Conservation (phyloP, 805 yeast species). For the Ogataea philodendri region DNA sequence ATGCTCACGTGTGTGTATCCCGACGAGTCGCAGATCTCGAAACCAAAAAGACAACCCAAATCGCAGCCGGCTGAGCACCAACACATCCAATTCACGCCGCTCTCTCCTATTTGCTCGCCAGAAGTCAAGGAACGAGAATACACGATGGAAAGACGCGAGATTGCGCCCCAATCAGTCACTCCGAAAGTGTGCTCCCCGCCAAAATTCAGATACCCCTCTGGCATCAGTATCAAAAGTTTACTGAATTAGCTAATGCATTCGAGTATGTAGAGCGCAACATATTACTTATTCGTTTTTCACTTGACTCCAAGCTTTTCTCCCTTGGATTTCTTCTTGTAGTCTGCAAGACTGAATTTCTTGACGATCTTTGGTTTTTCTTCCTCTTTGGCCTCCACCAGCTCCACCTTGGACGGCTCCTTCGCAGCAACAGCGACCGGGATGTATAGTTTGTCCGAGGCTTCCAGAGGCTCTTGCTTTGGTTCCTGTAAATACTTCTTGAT, state of each 20-base stretch:
- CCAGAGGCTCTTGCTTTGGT: conserved; percentile 2
- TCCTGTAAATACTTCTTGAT: conserved; percentile 20
- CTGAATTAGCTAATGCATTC: conserved; percentile 20
- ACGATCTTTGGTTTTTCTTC: conserved; percentile 37
- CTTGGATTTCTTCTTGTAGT: conserved; percentile 53
- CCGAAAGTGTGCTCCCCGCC: conserved; percentile 4
- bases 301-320: conserved; percentile 11
- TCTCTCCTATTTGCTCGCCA: conserved; percentile 32
- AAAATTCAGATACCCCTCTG: conserved; percentile 11
- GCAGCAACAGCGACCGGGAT: conserved; percentile 18
- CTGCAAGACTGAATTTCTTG: conserved; percentile 72
- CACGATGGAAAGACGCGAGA: conserved; percentile 4
- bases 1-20: conserved; percentile 37
- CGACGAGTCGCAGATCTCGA: conserved; percentile 19
- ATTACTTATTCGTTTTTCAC: conserved; percentile 1
- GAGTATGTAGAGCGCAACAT: conserved; percentile 13
- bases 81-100: conserved; percentile 6
- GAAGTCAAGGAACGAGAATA: conserved; percentile 13
- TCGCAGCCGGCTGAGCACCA: conserved; percentile 3
- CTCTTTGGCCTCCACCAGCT: conserved; percentile 10
- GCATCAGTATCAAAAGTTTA: conserved; percentile 29
- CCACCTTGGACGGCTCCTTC: conserved; percentile 12
- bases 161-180: conserved; percentile 3
- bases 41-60: conserved; percentile 11
- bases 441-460: conserved; percentile 7